Evolutionary conservation across 371 early-diverging fungal species (phyloP), one percentile per base, ranked within the genome.

Genomic region (Sanchytrium tribonematis): DNA sequence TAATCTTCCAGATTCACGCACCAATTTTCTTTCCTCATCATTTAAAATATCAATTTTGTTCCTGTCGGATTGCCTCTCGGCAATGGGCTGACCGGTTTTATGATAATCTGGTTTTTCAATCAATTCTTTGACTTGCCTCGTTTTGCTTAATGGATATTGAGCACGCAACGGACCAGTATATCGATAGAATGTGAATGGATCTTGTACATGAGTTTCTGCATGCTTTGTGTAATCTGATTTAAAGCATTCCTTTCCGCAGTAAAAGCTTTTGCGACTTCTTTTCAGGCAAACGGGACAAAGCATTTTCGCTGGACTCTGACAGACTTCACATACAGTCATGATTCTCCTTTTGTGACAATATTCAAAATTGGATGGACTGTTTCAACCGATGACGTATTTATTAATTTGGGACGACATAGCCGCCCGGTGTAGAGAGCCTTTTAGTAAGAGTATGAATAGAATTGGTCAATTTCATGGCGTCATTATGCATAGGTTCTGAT

Each of bases 161-260:
- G 96, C 87, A 66, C 90, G 81, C 66, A 93, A 73, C 22, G 80
- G 71, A 1, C 96, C 96, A 29, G 90, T 84, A 80, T 85, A 93
- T 16, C 75, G 73, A 78, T 82, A 88, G 28, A 74, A 77, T 1
- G 89, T 86, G 78, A 84, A 89, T 30, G 93, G 92, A 76, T 91
- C 22, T 12, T 5, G 12, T 5, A 48, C 22, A 48, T 48, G 48
- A 48, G 48, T 48, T 22, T 12, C 5, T 22, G 48, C 48, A 22
- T 48, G 48, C 22, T 48, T 48, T 12, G 12, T 48, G 22, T 48
- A 48, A 48, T 5, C 48, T 22, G 48, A 5, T 12, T 22, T 22
- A 48, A 48, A 48, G 48, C 48, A 48, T 5, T 48, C 48, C 22
- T 22, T 48, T 5, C 48, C 48, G 22, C 48, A 48, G 48, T 48